Percentiles rank a stretch among this genome's conserved stretches.
Evolutionary conservation across 805 yeast species (phyloP).

Genomic region (Wickerhamiella bombiphila): DNA sequence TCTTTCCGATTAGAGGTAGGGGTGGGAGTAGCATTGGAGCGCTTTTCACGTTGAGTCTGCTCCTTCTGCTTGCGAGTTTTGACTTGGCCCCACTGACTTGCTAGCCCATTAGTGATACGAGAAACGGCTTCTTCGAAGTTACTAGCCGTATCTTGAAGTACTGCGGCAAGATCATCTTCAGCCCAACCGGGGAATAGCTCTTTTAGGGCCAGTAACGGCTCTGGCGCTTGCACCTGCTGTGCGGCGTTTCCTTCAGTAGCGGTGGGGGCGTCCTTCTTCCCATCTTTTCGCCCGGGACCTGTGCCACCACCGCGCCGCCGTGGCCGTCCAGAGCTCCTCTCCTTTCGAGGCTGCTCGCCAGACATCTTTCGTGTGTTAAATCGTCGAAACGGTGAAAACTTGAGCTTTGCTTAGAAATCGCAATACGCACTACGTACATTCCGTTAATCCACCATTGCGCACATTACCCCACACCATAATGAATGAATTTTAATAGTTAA

Average conservation of each 20-base stretch:
- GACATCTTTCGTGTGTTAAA: conserved; percentile 3
- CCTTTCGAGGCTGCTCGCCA: conserved; percentile 6
- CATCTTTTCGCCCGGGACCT: too few relatives aligned
- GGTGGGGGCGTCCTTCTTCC: conserved; percentile 1
- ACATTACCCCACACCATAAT: too few relatives aligned
- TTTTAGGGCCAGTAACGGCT: conserved; percentile 32
- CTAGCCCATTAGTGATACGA: conserved; percentile 80
- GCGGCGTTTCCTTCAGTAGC: conserved; percentile 2
- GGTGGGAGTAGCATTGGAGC: conserved; percentile 8
- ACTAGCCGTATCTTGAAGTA: conserved; percentile 55
- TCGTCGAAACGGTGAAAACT: not conserved
- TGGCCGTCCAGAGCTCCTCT: conserved; percentile 5
- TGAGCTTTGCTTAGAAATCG: not conserved
- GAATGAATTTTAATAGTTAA: too few relatives aligned
- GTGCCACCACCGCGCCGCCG: conserved; percentile 5
- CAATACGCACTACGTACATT: too few relatives aligned
- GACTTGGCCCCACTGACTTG: conserved; percentile 88
- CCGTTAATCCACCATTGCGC: too few relatives aligned
- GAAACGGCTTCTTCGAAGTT: conserved; percentile 71
- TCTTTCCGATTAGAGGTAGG: conserved; percentile 1
- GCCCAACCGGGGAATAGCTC: conserved; percentile 96
- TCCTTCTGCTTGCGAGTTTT: conserved; percentile 14
- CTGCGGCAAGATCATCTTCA: conserved; percentile 60
- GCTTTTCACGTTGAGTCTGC: conserved; percentile 6
- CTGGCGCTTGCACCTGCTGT: conserved; percentile 3